A percentile compares a stretch with the other conserved stretches of the same genome.
These are phyloP conservation scores for Colletotrichum somersetense DNA, from an alignment of 2,329 filamentous ascomycete genomes.

Conservation along the genomic window DNA sequence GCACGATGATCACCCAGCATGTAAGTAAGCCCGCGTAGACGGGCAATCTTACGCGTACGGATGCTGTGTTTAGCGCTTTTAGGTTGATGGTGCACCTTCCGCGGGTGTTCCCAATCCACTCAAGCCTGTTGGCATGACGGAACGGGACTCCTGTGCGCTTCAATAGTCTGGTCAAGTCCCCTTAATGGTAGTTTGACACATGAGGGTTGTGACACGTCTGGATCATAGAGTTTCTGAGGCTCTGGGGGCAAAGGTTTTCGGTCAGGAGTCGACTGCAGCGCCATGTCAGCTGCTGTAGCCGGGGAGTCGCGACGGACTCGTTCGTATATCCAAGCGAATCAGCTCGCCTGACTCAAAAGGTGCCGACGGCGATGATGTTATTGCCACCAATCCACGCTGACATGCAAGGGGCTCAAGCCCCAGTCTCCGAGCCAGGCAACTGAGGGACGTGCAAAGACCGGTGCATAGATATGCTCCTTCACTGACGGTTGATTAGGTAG, in stretches of 20 bases:
- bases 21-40: background rate
- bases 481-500: background rate
- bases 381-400: background rate
- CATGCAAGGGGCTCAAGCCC: background rate
- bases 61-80: background rate
- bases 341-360: background rate
- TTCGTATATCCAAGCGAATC: conserved; percentile 5
- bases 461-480: background rate
- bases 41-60: background rate
- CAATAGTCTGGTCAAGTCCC: background rate
- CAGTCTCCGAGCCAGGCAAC: background rate
- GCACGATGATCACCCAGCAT: conserved; percentile 7
- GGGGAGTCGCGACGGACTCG: background rate
- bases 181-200: background rate
- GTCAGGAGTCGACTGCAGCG: background rate
- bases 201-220: background rate
- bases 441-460: background rate
- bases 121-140: background rate
- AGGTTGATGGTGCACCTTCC: background rate
- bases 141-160: background rate
- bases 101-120: background rate
- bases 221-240: background rate
- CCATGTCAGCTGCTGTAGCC: background rate
- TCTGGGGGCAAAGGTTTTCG: background rate
- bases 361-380: background rate